These are phyloP conservation scores for Entelexis sorbosivorans DNA, from an alignment of 1,139 yeast species.

Conservation along the genomic window DNA sequence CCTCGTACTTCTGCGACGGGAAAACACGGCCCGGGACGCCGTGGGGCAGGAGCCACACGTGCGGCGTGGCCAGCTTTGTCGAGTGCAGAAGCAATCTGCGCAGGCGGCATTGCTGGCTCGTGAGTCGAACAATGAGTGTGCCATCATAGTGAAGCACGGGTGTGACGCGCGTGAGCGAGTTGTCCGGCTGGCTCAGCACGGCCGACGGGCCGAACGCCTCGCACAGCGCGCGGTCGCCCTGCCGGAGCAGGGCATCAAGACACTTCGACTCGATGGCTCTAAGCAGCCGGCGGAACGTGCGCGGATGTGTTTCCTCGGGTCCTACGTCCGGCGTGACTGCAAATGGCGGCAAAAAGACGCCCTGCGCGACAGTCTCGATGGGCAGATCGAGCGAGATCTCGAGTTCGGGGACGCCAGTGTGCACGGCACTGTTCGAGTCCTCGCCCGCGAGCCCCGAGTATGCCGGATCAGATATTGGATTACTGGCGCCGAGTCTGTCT, in stretches of 20 bases:
- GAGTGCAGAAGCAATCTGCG: slow-evolving; percentile 10
- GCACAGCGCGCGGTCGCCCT: slow-evolving; percentile 11
- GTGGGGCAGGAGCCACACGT: slow-evolving; percentile 23
- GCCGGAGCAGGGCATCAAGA: slow-evolving; percentile 15
- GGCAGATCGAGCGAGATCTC: slow-evolving; percentile 1
- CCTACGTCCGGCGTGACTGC: slow-evolving; percentile 1
- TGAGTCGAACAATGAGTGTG: slow-evolving; percentile 16
- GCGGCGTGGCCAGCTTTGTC: slow-evolving; percentile 7
- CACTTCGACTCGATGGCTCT: slow-evolving; percentile 18
- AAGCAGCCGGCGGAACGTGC: slow-evolving; percentile 17
- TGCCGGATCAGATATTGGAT: neutral
- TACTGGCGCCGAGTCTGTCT: neutral
- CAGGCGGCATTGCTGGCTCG: slow-evolving; percentile 14
- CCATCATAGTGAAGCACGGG: slow-evolving; percentile 20
- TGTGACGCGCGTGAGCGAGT: slow-evolving; percentile 18
- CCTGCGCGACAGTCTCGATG: slow-evolving; percentile 11
- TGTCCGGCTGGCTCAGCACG: slow-evolving; percentile 15
- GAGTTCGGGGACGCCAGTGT: neutral
- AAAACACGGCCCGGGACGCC: slow-evolving; percentile 21
- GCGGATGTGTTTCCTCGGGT: neutral
- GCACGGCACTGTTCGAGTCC: neutral
- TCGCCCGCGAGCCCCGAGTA: neutral
- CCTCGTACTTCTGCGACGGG: slow-evolving; percentile 8
- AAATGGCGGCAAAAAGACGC: slow-evolving; percentile 20
- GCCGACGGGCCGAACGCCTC: slow-evolving; percentile 21